Percentiles rank a stretch among this genome's conserved stretches.
Evolutionary conservation across 768 basidiomycete species (phyloP).

Genomic region (Tricholoma hemisulphureum): DNA sequence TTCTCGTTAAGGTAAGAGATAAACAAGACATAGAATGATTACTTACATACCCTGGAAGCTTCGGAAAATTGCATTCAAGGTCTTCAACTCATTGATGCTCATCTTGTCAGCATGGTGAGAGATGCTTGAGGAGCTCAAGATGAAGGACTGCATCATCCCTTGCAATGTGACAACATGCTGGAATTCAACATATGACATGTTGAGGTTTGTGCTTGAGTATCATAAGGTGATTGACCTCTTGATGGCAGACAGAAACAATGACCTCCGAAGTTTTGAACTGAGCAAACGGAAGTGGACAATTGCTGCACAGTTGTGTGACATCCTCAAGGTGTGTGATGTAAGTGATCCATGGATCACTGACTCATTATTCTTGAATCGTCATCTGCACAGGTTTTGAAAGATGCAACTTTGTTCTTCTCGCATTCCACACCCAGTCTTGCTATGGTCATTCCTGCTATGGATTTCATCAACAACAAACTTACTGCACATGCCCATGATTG

Average conservation of each 20-base stretch:
- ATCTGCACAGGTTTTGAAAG: neutral
- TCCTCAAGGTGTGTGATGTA: conserved; percentile 24
- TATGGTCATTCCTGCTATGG: conserved; percentile 35
- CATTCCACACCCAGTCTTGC: conserved; percentile 22
- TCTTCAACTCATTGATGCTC: conserved; percentile 21
- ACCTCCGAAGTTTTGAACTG: conserved; percentile 16
- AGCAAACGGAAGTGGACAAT: conserved; percentile 27
- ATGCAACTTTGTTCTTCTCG: conserved; percentile 28
- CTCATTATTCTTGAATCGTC: neutral
- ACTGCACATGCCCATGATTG: neutral
- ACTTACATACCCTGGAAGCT: conserved; percentile 14
- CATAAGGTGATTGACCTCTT: conserved; percentile 18
- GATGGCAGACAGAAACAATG: conserved; percentile 9
- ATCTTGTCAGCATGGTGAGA: conserved; percentile 17
- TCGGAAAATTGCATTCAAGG: conserved; percentile 16
- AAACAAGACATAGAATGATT: neutral
- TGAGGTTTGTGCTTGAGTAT: conserved; percentile 25
- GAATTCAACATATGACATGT: conserved; percentile 36
- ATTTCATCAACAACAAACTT: neutral
- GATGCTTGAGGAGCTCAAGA: conserved; percentile 8
- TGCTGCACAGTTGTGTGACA: conserved; percentile 20
- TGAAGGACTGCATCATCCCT: conserved; percentile 18
- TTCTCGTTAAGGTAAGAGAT: conserved; percentile 3
- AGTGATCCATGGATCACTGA: neutral
- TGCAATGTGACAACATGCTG: conserved; percentile 32